Conservation (phyloP, 768 basidiomycete species). For the Amanita phalloides region DNA sequence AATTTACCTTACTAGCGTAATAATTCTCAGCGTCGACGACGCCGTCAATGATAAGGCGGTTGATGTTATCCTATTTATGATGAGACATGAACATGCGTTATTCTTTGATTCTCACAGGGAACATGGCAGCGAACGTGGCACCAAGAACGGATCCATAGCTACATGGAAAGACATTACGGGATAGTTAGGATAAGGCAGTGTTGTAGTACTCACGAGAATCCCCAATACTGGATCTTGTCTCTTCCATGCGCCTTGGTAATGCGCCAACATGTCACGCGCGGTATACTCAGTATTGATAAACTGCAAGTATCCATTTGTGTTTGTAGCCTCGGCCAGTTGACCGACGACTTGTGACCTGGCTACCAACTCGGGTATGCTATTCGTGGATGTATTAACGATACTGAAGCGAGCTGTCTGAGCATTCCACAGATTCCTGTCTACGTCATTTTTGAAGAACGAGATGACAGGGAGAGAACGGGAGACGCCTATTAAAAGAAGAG, state of each 20-base stretch:
- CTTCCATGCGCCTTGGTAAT: constrained; percentile 15
- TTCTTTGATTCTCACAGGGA: constrained; percentile 8
- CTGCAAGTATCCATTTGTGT: constrained; percentile 20
- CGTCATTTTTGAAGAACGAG: background rate
- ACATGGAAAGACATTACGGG: constrained; percentile 8
- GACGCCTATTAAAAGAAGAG: background rate
- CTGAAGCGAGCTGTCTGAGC: background rate
- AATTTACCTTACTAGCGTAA: constrained; percentile 11
- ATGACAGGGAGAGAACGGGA: background rate
- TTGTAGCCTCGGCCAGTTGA: constrained; percentile 16
- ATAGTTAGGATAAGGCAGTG: background rate
- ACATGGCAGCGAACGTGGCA: constrained; percentile 14
- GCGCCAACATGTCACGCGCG: constrained; percentile 17
- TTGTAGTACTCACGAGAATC: constrained; percentile 14
- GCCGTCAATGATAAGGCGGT: constrained; percentile 21
- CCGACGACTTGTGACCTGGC: background rate
- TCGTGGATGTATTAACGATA: background rate
- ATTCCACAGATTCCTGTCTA: background rate
- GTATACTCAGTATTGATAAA: constrained; percentile 27
- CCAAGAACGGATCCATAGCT: constrained; percentile 15
- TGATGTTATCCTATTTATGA: constrained; percentile 16
- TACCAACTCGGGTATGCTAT: background rate
- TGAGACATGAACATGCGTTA: constrained; percentile 4
- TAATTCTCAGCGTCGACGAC: constrained; percentile 17
- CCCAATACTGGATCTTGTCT: constrained; percentile 22